Conservation (phyloP, 2,329 filamentous ascomycete genomes). For the Pseudonectria buxi region DNA sequence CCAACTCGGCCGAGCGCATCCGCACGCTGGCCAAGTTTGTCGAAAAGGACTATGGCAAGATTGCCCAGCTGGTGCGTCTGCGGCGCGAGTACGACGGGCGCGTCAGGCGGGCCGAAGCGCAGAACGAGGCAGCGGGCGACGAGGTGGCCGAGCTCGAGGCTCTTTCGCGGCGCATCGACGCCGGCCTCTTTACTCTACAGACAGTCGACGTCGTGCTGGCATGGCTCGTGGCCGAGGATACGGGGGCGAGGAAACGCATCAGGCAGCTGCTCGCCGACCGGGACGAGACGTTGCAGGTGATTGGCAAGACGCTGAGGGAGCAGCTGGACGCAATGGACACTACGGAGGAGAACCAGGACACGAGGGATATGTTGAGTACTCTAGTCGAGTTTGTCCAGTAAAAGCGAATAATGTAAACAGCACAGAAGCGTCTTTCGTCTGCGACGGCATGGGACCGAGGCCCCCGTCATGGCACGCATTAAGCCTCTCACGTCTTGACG, state of each 20-base stretch:
- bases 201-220: conserved; percentile 77
- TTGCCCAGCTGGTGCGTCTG: conserved; percentile 62
- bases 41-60: conserved; percentile 89
- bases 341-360: conserved; percentile 53
- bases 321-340: conserved; percentile 48
- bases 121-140: conserved; percentile 26
- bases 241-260: conserved; percentile 62
- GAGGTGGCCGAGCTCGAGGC: conserved; percentile 62
- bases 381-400: conserved; percentile 43
- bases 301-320: conserved; percentile 62
- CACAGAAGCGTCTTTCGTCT: conserved; percentile 5
- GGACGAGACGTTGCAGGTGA: conserved; percentile 56
- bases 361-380: conserved; percentile 48
- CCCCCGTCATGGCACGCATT: no score
- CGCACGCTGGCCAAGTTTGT: conserved; percentile 88
- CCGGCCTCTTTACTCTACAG: conserved; percentile 77
- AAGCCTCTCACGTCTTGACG: no score
- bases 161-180: conserved; percentile 70
- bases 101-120: conserved; percentile 53
- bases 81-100: conserved; percentile 61
- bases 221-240: conserved; percentile 88
- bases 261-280: conserved; percentile 56
- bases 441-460: no score
- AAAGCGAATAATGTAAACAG: conserved; percentile 14
- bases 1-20: conserved; percentile 70